Conservation (phyloP, 1,284 basidiomycete genomes). For the Entoloma clypeatum region DNA sequence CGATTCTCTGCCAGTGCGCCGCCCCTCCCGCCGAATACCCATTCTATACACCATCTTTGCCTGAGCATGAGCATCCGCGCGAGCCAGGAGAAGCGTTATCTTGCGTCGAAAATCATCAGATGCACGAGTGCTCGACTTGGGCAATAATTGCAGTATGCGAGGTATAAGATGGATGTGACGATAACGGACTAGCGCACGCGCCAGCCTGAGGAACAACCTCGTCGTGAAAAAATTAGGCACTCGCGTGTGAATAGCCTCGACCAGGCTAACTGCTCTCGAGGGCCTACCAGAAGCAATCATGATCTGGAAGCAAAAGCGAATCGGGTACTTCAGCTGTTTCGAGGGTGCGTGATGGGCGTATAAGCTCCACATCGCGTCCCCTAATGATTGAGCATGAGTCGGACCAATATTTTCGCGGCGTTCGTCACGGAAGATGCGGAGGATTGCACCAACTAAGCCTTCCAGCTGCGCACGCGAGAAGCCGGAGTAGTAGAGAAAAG, state of each 20-base stretch:
- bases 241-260: constrained; percentile 28
- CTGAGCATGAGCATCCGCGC: constrained; percentile 24
- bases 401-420: constrained; percentile 27
- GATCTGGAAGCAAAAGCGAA: constrained; percentile 37
- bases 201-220: constrained; percentile 30
- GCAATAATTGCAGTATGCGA: constrained; percentile 24
- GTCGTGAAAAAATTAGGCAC: constrained; percentile 34
- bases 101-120: constrained; percentile 24
- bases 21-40: constrained; percentile 3
- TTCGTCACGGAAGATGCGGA: constrained; percentile 28
- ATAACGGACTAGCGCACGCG: constrained; percentile 29
- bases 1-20: constrained; percentile 19
- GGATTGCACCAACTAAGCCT: constrained; percentile 27
- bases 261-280: constrained; percentile 27
- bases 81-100: constrained; percentile 20
- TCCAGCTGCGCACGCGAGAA: constrained; percentile 25
- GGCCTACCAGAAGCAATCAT: constrained; percentile 33
- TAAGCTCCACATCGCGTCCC: constrained; percentile 24
- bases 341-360: constrained; percentile 26
- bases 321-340: constrained; percentile 28
- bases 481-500: constrained; percentile 25
- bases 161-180: constrained; percentile 29
- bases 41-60: constrained; percentile 18
- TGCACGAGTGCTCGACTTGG: constrained; percentile 13
- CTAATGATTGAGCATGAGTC: constrained; percentile 27